Conservation (phyloP, 2,329 filamentous ascomycete genomes). For the Rosellinia necatrix region DNA sequence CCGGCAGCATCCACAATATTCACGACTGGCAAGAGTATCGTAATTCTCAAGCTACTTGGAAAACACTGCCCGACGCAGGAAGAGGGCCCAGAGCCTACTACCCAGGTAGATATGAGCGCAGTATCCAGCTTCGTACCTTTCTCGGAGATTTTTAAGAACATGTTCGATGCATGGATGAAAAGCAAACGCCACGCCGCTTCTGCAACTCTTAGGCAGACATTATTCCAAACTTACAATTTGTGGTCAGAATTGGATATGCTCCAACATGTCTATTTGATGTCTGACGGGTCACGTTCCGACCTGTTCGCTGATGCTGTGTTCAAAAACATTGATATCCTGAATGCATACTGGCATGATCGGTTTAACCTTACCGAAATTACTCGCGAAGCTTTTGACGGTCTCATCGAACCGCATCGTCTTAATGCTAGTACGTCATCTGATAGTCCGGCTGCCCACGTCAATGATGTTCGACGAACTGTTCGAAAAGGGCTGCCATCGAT, state of each 20-base stretch:
- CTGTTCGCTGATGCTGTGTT: slow-evolving; percentile 73
- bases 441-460: slow-evolving; percentile 48
- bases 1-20: slow-evolving; percentile 75
- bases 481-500: slow-evolving; percentile 64
- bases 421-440: slow-evolving; percentile 57
- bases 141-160: slow-evolving; percentile 71
- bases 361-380: slow-evolving; percentile 80
- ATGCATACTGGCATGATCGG: slow-evolving; percentile 73
- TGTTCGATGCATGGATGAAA: slow-evolving; percentile 77
- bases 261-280: slow-evolving; percentile 75
- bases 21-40: slow-evolving; percentile 84
- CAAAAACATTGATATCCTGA: slow-evolving; percentile 68
- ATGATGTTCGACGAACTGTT: slow-evolving; percentile 61
- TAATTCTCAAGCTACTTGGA: slow-evolving; percentile 77
- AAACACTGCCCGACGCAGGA: slow-evolving; percentile 48
- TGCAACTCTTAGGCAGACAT: slow-evolving; percentile 63
- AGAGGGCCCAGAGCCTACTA: slow-evolving; percentile 46
- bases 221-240: slow-evolving; percentile 73
- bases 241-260: slow-evolving; percentile 68
- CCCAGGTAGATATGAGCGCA: slow-evolving; percentile 63
- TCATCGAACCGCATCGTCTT: slow-evolving; percentile 65
- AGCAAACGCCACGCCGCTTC: slow-evolving; percentile 75
- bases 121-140: slow-evolving; percentile 66
- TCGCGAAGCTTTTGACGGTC: slow-evolving; percentile 69
- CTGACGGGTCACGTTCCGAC: slow-evolving; percentile 71